phyloP scores from a whole-genome alignment of 805 yeast genomes.

The Priceomyces castillae region DNA sequence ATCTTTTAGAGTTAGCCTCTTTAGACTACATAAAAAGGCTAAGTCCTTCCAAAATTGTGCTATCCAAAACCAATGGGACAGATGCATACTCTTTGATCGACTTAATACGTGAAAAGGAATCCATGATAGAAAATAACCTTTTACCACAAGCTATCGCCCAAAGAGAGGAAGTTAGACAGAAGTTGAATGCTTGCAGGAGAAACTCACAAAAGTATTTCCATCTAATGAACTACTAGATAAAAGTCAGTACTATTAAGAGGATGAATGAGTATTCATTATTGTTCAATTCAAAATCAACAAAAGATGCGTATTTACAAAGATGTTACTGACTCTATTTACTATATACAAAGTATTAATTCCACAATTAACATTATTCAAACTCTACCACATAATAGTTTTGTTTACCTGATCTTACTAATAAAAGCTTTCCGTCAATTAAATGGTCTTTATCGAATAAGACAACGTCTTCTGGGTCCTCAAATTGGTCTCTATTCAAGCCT shows the following conservation, averaged over 20 bases:
- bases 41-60: constrained; percentile 5
- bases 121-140: constrained; percentile 7
- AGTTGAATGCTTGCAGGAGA: constrained; percentile 7
- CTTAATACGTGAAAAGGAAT: constrained; percentile 8
- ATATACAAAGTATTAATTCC: constrained; percentile 2
- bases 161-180: constrained; percentile 1
- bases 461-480: constrained; percentile 46
- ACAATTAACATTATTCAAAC: constrained; percentile 13
- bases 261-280: no score
- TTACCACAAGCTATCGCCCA: constrained; percentile 8
- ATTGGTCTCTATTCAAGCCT: constrained; percentile 58
- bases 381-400: constrained; percentile 59
- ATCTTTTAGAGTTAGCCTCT: constrained; percentile 11
- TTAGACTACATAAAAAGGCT: constrained; percentile 9
- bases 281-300: no score
- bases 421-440: constrained; percentile 55
- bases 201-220: constrained; percentile 8
- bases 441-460: constrained; percentile 45
- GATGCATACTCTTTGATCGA: constrained; percentile 5
- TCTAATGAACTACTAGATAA: constrained; percentile 10
- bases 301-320: constrained; percentile 1
- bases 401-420: constrained; percentile 76
- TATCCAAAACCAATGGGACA: constrained; percentile 3
- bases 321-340: neutral
- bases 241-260: no score